Evolutionary conservation across 1,139 yeast species (phyloP).

Genomic region (Blastobotrys niveus): DNA sequence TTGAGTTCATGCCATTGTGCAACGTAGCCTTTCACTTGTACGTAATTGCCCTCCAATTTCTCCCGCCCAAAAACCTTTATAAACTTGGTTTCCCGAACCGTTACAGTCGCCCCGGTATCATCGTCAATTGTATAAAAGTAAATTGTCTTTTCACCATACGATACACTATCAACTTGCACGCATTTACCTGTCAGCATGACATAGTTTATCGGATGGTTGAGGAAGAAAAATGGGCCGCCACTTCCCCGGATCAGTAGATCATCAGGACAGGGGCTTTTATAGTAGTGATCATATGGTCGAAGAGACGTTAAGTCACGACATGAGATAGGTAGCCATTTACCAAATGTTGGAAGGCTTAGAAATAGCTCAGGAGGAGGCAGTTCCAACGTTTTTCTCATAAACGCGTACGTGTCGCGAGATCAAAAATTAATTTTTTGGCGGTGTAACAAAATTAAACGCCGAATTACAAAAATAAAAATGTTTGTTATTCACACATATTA

Average conservation of each 20-base stretch:
- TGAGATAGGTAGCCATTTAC: constrained; percentile 15
- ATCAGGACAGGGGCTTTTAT: constrained; percentile 4
- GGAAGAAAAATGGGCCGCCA: constrained; percentile 20
- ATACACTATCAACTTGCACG: constrained; percentile 14
- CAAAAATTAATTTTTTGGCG: too few relatives aligned
- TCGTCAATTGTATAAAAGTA: constrained; percentile 16
- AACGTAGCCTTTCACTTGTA: constrained; percentile 13
- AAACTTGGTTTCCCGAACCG: not conserved
- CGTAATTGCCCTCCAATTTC: not conserved
- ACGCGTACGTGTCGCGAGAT: too few relatives aligned
- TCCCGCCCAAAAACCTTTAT: not conserved
- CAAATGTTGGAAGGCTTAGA: constrained; percentile 11
- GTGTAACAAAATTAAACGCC: too few relatives aligned
- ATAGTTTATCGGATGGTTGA: constrained; percentile 28
- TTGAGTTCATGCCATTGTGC: not conserved
- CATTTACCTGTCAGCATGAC: constrained; percentile 25
- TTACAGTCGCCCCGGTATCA: constrained; percentile 17
- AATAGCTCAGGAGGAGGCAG: constrained; percentile 8
- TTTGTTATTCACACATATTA: too few relatives aligned
- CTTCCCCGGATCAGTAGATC: not conserved
- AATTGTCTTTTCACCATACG: constrained; percentile 8
- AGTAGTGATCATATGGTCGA: not conserved
- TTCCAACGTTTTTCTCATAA: not conserved
- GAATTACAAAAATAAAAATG: too few relatives aligned
- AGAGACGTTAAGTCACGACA: constrained; percentile 9